phyloP scores from a whole-genome alignment of 2,329 filamentous ascomycete species.

The Hymenoscyphus infarciens region DNA sequence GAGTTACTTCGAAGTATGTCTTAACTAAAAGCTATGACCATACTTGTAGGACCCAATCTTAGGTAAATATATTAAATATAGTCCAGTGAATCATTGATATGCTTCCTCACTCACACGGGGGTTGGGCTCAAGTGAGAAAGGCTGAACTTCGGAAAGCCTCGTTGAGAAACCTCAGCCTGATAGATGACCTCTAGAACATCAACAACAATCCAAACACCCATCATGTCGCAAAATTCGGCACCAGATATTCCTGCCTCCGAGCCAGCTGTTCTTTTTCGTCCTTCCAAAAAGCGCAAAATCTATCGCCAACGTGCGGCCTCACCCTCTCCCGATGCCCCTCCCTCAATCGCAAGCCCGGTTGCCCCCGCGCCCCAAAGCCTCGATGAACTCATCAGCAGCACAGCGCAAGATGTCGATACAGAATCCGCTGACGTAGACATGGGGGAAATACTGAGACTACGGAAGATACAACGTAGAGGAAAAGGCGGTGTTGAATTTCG shows the following conservation, averaged over 20 bases:
- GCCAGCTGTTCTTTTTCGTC: conserved; percentile 43
- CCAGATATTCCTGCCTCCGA: conserved; percentile 7
- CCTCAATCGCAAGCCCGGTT: conserved; percentile 15
- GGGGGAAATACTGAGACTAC: conserved; percentile 48
- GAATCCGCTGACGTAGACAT: conserved; percentile 41
- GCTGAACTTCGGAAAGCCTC: conserved; percentile 5
- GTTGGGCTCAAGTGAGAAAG: neutral
- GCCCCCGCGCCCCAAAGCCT: conserved; percentile 25
- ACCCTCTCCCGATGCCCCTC: conserved; percentile 7
- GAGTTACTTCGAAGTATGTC: too few relatives aligned
- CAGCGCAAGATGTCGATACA: conserved; percentile 12
- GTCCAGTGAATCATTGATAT: too few relatives aligned
- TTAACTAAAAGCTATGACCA: too few relatives aligned
- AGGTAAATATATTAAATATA: too few relatives aligned
- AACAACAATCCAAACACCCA: neutral
- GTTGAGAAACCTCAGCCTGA: neutral
- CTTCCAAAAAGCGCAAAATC: conserved; percentile 56
- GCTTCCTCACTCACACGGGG: too few relatives aligned
- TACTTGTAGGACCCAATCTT: too few relatives aligned
- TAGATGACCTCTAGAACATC: neutral
- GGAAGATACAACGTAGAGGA: conserved; percentile 47
- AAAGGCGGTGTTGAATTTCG: conserved; percentile 56
- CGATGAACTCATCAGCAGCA: conserved; percentile 31
- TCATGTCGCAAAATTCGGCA: conserved; percentile 12
- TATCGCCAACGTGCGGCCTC: conserved; percentile 49